These are phyloP conservation scores for Exophiala oligosperma DNA, from an alignment of 2,329 filamentous ascomycete species.

Conservation along the genomic window DNA sequence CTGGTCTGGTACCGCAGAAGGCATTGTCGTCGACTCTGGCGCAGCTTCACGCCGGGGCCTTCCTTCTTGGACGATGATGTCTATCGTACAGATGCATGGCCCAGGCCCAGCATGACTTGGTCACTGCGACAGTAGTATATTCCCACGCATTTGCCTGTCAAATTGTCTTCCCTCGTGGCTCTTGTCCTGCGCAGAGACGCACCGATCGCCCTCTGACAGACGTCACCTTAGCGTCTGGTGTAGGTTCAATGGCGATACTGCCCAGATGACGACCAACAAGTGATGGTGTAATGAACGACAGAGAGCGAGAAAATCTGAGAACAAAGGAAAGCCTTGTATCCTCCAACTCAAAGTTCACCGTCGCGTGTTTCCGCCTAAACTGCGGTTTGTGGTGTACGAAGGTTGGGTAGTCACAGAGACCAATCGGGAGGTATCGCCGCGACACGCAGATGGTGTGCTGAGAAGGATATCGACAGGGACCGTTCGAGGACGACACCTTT, in stretches of 20 bases:
- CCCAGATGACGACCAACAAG: too few species aligned
- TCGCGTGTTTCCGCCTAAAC: too few species aligned
- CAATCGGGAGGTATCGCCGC: too few species aligned
- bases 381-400: too few species aligned
- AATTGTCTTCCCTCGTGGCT: slow-evolving; percentile 1
- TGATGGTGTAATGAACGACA: too few species aligned
- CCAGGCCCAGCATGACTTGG: slow-evolving; percentile 12
- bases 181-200: slow-evolving; percentile 11
- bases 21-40: slow-evolving; percentile 20
- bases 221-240: neutral
- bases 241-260: neutral
- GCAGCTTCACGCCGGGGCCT: slow-evolving; percentile 17
- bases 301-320: too few species aligned
- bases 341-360: too few species aligned
- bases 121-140: neutral
- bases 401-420: too few species aligned
- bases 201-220: neutral
- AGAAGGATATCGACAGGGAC: too few species aligned
- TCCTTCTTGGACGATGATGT: slow-evolving; percentile 24
- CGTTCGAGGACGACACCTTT: too few species aligned
- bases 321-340: too few species aligned
- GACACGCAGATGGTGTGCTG: too few species aligned
- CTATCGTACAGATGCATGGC: slow-evolving; percentile 24
- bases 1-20: slow-evolving; percentile 22
- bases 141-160: slow-evolving; percentile 1